Percentiles rank a stretch among this genome's conserved stretches.
These are phyloP conservation scores for Populus simonii DNA, from an alignment of 345 rosid species.

Conservation along the genomic window DNA sequence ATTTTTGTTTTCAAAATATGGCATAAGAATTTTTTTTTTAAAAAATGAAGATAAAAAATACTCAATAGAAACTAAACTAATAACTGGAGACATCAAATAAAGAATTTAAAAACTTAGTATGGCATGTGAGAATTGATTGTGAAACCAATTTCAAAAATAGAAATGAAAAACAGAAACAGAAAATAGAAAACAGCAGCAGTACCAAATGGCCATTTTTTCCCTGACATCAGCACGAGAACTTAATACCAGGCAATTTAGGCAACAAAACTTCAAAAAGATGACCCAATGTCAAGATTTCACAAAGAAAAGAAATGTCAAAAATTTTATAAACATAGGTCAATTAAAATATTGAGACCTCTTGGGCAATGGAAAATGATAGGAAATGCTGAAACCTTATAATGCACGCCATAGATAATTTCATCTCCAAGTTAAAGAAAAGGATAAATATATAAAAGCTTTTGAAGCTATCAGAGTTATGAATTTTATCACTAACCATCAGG, in stretches of 20 bases:
- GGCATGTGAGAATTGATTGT: no score
- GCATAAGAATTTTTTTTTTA: no score
- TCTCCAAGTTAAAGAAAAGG: neutral
- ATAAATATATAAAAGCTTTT: neutral
- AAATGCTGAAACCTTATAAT: neutral
- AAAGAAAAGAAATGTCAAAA: neutral
- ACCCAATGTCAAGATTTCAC: neutral
- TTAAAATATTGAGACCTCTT: neutral
- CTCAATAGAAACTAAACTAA: no score
- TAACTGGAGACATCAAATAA: no score
- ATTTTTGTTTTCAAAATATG: no score
- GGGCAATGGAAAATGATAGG: neutral
- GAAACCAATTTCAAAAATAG: no score
- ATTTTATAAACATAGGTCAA: no score
- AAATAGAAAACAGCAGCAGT: no score
- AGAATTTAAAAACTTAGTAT: no score
- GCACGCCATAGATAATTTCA: neutral
- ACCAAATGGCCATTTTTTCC: neutral
- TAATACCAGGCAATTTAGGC: neutral
- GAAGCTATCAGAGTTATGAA: neutral
- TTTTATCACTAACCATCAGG: constrained; percentile 73
- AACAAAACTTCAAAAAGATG: neutral
- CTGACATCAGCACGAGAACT: neutral
- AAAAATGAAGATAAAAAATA: no score
- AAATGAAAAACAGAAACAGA: no score